Evolutionary conservation across 768 basidiomycete species (phyloP).

Genomic region (Leucocoprinus birnbaumii): DNA sequence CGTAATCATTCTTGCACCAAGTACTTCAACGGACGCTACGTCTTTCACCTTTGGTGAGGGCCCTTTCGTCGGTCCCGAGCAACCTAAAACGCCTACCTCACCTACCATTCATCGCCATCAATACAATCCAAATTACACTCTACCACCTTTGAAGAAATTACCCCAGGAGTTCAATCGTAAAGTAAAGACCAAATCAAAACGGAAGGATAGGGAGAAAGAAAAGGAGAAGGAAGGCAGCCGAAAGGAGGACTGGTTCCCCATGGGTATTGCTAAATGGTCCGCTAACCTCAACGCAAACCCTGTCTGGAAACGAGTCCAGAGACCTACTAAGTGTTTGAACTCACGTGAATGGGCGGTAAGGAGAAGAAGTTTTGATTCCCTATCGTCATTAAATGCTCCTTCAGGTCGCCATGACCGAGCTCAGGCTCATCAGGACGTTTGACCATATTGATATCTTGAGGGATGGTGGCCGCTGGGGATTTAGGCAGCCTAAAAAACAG

Average conservation of each 20-base stretch:
- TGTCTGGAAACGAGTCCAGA: conserved; percentile 63
- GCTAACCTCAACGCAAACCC: conserved; percentile 78
- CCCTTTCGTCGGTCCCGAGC: conserved; percentile 15
- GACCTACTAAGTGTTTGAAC: conserved; percentile 74
- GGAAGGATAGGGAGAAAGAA: conserved; percentile 48
- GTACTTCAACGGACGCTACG: conserved; percentile 11
- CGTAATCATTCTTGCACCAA: conserved; percentile 28
- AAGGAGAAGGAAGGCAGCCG: conserved; percentile 46
- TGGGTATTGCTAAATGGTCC: conserved; percentile 71
- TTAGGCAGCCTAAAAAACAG: conserved; percentile 94
- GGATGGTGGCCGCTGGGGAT: conserved; percentile 79
- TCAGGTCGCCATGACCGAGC: conserved; percentile 76
- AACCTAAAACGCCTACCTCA: conserved; percentile 12
- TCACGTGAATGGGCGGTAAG: conserved; percentile 83
- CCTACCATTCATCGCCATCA: conserved; percentile 30
- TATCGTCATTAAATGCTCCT: not conserved
- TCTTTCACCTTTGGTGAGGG: conserved; percentile 15
- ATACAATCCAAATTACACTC: conserved; percentile 44
- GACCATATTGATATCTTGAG: conserved; percentile 86
- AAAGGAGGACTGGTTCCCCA: conserved; percentile 61
- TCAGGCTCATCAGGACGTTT: conserved; percentile 74
- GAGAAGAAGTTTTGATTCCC: conserved; percentile 12
- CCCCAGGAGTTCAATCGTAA: conserved; percentile 51
- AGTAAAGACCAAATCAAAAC: conserved; percentile 30
- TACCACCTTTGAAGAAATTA: conserved; percentile 53